Base-by-base conservation (phyloP, 768 basidiomycete species). In the Russula griseocarnosa region DNA sequence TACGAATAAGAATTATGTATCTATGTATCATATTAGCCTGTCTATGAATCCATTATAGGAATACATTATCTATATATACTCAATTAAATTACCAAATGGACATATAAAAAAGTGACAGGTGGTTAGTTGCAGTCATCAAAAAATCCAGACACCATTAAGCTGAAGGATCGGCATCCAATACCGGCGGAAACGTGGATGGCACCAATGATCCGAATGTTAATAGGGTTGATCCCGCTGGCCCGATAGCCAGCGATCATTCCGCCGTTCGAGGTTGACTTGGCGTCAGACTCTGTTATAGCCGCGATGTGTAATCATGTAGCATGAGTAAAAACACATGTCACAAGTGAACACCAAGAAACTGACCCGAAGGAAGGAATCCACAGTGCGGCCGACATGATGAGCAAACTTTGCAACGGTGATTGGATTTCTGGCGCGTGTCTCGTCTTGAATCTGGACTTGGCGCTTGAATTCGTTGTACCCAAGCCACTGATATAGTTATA, bases 91-190 rank as follows among this genome's bases (percentile, higher is more conserved):
- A 22, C 2, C 46, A 47, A 47, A 47, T 47, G 9, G 46, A 22
- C 44, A 46, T 46, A n/a, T 46, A 22, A 22, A 46, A 22, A 22
- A 16, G n/a, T 46, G n/a, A 22, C 9, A 10, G 8, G 10, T 22
- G 1, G 11, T 8, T 26, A n/a, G n/a, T 53, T 32, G 2, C 5
- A 20, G 26, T 34, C 11, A 18, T 49, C 51, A 65, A 28, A 46
- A 24, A 3, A 65, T 28, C n/a, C 46, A 65, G 22, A 13, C 10
- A 18, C 22, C 32, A 5, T 24, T 32, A 14, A 61, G 55, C 40
- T 65, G 64, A 38, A 66, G 62, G n/a, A 66, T 66, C 10, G 65
- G 65, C 65, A 66, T 66, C 65, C 65, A 66, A 10, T 52, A 14
- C 65, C 65, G 5, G 56, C 56, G 5, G 65, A 66, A 26, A 63